Percentiles rank a stretch among this genome's conserved stretches.
Conservation (phyloP, 2,329 filamentous ascomycete species). For the Delphinella strobiligena region DNA sequence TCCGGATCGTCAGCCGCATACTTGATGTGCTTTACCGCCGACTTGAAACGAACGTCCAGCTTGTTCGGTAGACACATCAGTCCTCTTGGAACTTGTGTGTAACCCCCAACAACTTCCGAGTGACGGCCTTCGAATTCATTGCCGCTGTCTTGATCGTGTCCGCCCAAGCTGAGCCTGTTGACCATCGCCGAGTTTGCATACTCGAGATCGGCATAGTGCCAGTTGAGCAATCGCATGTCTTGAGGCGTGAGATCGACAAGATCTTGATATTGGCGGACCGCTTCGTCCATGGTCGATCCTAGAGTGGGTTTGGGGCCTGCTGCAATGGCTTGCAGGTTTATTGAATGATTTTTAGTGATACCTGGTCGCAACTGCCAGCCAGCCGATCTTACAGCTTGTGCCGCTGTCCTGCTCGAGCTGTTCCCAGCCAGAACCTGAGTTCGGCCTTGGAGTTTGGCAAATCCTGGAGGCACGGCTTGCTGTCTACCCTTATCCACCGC, state of each 20-base stretch:
- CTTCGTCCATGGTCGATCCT: conserved; percentile 82
- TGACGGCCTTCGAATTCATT: conserved; percentile 96
- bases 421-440: conserved; percentile 60
- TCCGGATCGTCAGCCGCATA: conserved; percentile 32
- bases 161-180: conserved; percentile 70
- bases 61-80: conserved; percentile 64
- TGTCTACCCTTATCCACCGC: conserved; percentile 7
- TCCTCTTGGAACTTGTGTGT: conserved; percentile 84
- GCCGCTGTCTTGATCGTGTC: conserved; percentile 95
- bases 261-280: conserved; percentile 75
- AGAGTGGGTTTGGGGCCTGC: conserved; percentile 58
- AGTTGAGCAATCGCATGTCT: conserved; percentile 85
- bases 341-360: conserved; percentile 47
- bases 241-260: conserved; percentile 74
- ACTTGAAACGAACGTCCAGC: conserved; percentile 64
- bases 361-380: conserved; percentile 67
- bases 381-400: conserved; percentile 64
- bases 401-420: conserved; percentile 58
- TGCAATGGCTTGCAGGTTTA: conserved; percentile 59
- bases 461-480: conserved; percentile 28
- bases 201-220: conserved; percentile 96
- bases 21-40: conserved; percentile 62
- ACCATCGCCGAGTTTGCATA: conserved; percentile 93
- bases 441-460: conserved; percentile 55
- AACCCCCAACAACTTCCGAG: conserved; percentile 85